phyloP scores from a whole-genome alignment of 495 filamentous ascomycete species.

The Talaromyces borbonicus region DNA sequence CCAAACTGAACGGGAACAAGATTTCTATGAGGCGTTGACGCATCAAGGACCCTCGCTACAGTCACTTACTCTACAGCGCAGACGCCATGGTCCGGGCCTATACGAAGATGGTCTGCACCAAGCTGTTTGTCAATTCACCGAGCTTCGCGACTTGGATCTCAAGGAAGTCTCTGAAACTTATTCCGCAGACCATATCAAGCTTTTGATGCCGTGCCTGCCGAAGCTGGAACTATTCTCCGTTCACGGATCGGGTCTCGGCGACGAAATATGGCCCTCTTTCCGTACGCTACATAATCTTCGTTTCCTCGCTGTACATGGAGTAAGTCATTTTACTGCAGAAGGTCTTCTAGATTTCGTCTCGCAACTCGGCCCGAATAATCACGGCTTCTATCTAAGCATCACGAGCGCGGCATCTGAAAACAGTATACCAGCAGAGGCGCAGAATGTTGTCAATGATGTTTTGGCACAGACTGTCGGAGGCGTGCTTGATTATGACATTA shows the following conservation, averaged over 20 bases:
- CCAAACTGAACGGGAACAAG: constrained; percentile 25
- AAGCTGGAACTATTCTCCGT: constrained; percentile 46
- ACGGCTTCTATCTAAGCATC: constrained; percentile 29
- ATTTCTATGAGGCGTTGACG: constrained; percentile 44
- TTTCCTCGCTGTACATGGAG: constrained; percentile 34
- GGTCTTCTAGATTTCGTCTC: constrained; percentile 38
- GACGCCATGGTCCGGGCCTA: constrained; percentile 35
- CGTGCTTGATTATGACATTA: constrained; percentile 27
- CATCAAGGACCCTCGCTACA: constrained; percentile 34
- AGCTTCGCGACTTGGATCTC: constrained; percentile 43
- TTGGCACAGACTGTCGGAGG: constrained; percentile 27
- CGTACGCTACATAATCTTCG: constrained; percentile 30
- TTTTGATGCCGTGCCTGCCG: constrained; percentile 38
- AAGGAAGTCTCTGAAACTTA: constrained; percentile 45
- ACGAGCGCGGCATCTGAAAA: constrained; percentile 23
- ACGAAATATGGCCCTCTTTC: constrained; percentile 38
- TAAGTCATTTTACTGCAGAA: constrained; percentile 35
- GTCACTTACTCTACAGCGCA: constrained; percentile 30
- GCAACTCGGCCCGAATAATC: constrained; percentile 24
- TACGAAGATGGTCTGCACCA: constrained; percentile 41
- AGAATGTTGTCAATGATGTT: constrained; percentile 25
- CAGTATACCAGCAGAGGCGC: constrained; percentile 21
- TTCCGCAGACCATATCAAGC: constrained; percentile 37
- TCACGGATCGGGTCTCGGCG: constrained; percentile 44
- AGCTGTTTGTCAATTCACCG: constrained; percentile 32